A percentile compares a stretch with the other conserved stretches of the same genome.
Conservation (phyloP, 108 stramenopile species). For the Cyclotella cryptica region DNA sequence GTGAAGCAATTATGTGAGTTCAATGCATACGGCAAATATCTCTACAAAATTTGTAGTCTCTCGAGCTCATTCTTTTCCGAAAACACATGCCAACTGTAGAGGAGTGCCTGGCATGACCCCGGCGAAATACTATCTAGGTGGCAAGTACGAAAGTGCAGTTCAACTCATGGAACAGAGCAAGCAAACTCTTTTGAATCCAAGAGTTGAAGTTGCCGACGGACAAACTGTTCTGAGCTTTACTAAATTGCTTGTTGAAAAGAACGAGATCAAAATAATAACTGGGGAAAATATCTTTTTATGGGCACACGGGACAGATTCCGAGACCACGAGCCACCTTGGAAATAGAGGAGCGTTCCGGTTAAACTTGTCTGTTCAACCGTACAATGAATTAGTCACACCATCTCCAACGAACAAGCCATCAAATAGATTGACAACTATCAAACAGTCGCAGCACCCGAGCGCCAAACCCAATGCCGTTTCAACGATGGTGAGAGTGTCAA, state of each 20-base stretch:
- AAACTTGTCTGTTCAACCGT: constrained; percentile 4
- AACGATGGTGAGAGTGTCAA: not conserved
- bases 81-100: not conserved
- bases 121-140: constrained; percentile 11
- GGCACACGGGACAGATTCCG: constrained; percentile 48
- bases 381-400: not conserved
- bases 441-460: not conserved
- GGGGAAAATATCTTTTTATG: constrained; percentile 50
- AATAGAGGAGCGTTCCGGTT: constrained; percentile 26
- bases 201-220: constrained; percentile 41
- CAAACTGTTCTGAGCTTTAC: constrained; percentile 62
- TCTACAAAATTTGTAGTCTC: constrained; percentile 19
- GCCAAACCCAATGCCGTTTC: constrained; percentile 5
- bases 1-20: constrained; percentile 43
- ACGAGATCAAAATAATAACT: constrained; percentile 50
- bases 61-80: not conserved
- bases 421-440: not conserved
- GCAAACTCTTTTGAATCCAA: constrained; percentile 65
- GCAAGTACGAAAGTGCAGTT: constrained; percentile 20
- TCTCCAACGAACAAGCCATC: not conserved
- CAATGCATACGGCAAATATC: constrained; percentile 21
- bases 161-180: constrained; percentile 28
- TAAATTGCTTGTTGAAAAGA: constrained; percentile 61
- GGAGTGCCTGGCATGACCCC: constrained; percentile 17
- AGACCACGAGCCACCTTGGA: constrained; percentile 40